Evolutionary conservation across 495 filamentous ascomycete species (phyloP), one percentile per base, ranked within the genome.

Genomic region (Neurospora sp.): DNA sequence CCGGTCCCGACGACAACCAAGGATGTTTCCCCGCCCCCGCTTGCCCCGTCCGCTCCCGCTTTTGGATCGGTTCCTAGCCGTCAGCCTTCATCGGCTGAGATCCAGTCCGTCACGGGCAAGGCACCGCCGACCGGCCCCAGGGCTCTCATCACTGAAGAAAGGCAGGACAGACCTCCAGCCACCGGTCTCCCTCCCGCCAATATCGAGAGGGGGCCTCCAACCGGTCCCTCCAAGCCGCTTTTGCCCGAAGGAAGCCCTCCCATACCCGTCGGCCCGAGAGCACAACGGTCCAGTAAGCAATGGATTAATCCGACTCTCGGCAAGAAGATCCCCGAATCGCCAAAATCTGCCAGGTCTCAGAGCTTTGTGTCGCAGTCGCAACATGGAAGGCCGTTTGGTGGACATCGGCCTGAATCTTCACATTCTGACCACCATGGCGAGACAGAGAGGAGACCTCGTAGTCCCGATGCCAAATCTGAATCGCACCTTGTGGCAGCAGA

Each of bases 1-100:
- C 79, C 84, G 1, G 77, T 80, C 40, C 31, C 74, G 38, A 80
- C 75, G 38, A 80, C 76, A 77, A 82, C 80, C 74, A 85, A 82
- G 74, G 85, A 80, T 73, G 82, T 82, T 76, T 86, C 92, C 27
- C 90, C 93, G 12, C 93, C 93, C 20, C 92, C 92, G n/a, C 84
- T 92, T 69, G 90, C 91, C 44, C 92, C 93, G 14, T 90, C 92
- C 40, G 93, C 94, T 3, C 93, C 93, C 20, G 91, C 92, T 2
- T 95, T 96, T 83, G 92, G 92, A 12, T 92, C 90, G 8, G 83
- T 84, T 3, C 87, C 87, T 4, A 83, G 82, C 42, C 80, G 83
- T 41, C 76, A 83, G 39, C 70, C 81, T 6, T 81, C 82, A 31
- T 71, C 81, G 14, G 75, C 82, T 10, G 79, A 82, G 53, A 77